A percentile compares a stretch with the other conserved stretches of the same genome.
These are phyloP conservation scores for Colletotrichum sidae DNA, from an alignment of 2,329 filamentous ascomycete species.

Conservation along the genomic window DNA sequence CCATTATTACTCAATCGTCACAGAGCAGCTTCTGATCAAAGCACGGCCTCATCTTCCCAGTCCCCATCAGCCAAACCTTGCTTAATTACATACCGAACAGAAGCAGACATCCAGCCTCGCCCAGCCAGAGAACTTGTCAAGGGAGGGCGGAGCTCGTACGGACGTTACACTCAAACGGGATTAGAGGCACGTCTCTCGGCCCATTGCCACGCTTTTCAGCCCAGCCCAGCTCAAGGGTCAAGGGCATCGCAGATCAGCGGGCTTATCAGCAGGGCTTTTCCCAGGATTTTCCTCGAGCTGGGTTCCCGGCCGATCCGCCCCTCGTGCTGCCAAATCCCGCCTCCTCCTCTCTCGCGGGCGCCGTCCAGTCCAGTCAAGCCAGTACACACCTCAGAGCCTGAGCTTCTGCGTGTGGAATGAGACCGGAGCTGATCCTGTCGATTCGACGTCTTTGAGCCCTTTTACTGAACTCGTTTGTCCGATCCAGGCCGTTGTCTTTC, in stretches of 20 bases:
- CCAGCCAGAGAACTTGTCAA: no score
- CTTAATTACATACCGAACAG: neutral
- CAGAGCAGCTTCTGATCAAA: no score
- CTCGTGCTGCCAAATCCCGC: neutral
- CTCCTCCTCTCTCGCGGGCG: neutral
- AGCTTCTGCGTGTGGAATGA: no score
- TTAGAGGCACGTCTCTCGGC: neutral
- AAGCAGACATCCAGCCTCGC: neutral
- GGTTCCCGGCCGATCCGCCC: constrained; percentile 24
- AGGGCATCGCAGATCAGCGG: neutral
- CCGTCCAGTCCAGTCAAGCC: no score
- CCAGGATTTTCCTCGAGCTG: constrained; percentile 21
- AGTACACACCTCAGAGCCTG: no score
- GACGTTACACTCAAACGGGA: constrained; percentile 20
- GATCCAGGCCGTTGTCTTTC: no score
- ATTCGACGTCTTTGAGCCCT: no score
- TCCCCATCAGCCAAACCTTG: neutral
- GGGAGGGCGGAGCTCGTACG: neutral
- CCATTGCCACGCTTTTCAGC: constrained; percentile 14
- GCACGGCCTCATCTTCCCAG: no score
- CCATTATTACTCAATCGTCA: no score
- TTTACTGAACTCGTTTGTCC: no score
- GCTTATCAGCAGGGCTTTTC: constrained; percentile 18
- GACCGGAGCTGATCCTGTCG: no score
- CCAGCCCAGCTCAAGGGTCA: neutral